These are phyloP conservation scores for Pleurotus ostreatus DNA, from an alignment of 768 basidiomycete species.

Conservation along the genomic window DNA sequence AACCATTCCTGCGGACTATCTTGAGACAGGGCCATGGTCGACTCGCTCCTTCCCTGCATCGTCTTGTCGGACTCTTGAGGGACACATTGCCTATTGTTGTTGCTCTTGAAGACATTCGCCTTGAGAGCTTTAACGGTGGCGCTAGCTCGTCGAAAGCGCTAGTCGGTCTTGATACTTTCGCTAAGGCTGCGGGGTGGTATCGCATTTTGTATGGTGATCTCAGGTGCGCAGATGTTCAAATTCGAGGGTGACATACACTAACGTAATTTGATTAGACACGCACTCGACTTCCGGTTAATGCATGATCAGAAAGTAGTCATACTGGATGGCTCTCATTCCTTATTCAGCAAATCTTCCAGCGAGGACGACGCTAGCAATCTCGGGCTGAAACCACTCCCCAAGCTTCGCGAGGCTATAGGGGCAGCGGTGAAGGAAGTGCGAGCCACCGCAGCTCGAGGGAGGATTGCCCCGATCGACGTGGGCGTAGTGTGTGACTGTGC, in stretches of 20 bases:
- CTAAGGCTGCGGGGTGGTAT: constrained; percentile 83
- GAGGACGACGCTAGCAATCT: constrained; percentile 17
- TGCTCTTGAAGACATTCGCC: constrained; percentile 57
- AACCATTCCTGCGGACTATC: constrained; percentile 68
- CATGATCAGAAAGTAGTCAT: constrained; percentile 60
- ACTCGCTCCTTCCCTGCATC: constrained; percentile 60
- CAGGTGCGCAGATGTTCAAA: constrained; percentile 34
- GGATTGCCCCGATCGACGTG: constrained; percentile 53
- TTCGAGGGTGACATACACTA: too few relatives aligned
- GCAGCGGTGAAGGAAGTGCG: constrained; percentile 43
- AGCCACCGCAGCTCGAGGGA: constrained; percentile 27
- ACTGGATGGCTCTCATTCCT: constrained; percentile 67
- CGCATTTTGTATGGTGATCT: constrained; percentile 67
- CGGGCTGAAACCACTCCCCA: constrained; percentile 57
- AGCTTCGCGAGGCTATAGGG: constrained; percentile 46
- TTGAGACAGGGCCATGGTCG: constrained; percentile 63
- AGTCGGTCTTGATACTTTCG: constrained; percentile 54
- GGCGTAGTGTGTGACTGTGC: constrained; percentile 58
- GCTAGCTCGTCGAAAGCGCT: constrained; percentile 1
- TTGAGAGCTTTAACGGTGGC: constrained; percentile 21
- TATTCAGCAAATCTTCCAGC: constrained; percentile 45
- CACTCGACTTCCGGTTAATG: constrained; percentile 78
- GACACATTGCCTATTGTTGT: constrained; percentile 76
- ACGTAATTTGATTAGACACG: constrained; percentile 44
- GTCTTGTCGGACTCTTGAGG: constrained; percentile 64